Evolutionary conservation across 768 basidiomycete genomes (phyloP), one percentile per base, ranked within the genome.

Genomic region (Leccinum arenicola): DNA sequence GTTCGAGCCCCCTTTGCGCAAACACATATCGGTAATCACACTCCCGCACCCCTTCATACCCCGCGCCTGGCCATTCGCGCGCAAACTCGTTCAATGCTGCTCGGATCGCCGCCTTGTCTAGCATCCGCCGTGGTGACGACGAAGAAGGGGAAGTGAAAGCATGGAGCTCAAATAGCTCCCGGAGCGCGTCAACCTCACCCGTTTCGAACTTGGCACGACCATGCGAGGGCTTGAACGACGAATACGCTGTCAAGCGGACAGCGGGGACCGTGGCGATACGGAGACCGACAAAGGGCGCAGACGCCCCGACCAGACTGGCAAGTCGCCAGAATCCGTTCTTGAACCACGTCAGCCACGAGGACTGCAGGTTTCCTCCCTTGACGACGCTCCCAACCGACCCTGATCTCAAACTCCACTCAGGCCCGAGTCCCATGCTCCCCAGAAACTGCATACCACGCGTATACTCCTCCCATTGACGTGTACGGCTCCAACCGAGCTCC

Each of bases 391-490:
- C 54, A n/a, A 11, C 21, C 21, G 29, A 40, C 0, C 27, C 50
- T 10, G 38, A 11, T 3, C 2, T 19, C 52, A 23, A 17, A 17
- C 29, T 36, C 35, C 35, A 40, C 48, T 60, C 84, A 68, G 86
- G 78, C 45, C 80, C 79, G 38, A 97, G 79, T 0, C 95, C 95
- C 96, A 98, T 98, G 64, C 83, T 88, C 58, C 78, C 79, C 47
- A 97, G 80, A 76, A 93, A 96, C 47, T 70, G 72, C 23, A 88
- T 78, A 0, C 86, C 84, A 4, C 74, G 70, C 33, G 76, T 73
- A 56, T 88, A 76, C 73, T 98, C 90, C 56, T 75, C 66, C 54
- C 76, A 73, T 64, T 85, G 82, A 65, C 87, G 82, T 15, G 77
- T 64, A 27, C 74, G 71, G 59, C 81, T 80, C 96, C 96, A 99